A percentile compares a stretch with the other conserved stretches of the same genome.
phyloP scores from a whole-genome alignment of 352 stramenopile genomes.

The Pseudoperonospora humuli region DNA sequence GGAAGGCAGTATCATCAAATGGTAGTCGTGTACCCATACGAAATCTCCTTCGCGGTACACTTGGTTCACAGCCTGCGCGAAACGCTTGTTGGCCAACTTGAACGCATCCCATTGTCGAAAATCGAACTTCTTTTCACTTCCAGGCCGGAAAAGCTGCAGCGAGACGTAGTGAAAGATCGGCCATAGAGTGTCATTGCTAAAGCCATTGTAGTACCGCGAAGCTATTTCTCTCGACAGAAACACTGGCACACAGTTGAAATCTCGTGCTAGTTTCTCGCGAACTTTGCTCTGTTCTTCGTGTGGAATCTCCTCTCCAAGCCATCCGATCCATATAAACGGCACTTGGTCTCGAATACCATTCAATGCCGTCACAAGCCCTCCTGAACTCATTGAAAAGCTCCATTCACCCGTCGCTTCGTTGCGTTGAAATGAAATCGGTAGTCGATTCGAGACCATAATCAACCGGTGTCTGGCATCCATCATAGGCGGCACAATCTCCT shows the following conservation, averaged over 20 bases:
- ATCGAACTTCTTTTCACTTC: constrained; percentile 89
- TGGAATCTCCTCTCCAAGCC: constrained; percentile 82
- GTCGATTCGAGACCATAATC: constrained; percentile 88
- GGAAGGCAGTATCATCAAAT: constrained; percentile 81
- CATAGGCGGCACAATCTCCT: constrained; percentile 60
- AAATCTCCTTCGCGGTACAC: constrained; percentile 76
- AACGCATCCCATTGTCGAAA: constrained; percentile 84
- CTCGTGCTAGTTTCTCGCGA: constrained; percentile 66
- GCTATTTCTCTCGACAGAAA: constrained; percentile 86
- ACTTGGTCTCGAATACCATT: constrained; percentile 84
- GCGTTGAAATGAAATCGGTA: constrained; percentile 86
- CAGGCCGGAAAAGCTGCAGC: constrained; percentile 79
- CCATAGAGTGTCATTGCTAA: constrained; percentile 89
- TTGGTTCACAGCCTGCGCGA: constrained; percentile 72
- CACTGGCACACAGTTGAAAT: constrained; percentile 87
- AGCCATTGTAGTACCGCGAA: constrained; percentile 89
- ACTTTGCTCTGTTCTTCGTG: constrained; percentile 80
- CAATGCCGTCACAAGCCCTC: constrained; percentile 82
- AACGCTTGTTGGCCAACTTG: constrained; percentile 77
- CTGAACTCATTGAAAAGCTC: constrained; percentile 84
- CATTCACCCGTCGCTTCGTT: constrained; percentile 81
- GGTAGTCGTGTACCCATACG: constrained; percentile 88
- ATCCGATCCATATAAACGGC: constrained; percentile 89
- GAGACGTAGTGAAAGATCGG: constrained; percentile 89
- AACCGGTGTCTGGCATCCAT: constrained; percentile 61